Conservation (phyloP, 768 basidiomycete species). For the Agrocybe chaxingu region DNA sequence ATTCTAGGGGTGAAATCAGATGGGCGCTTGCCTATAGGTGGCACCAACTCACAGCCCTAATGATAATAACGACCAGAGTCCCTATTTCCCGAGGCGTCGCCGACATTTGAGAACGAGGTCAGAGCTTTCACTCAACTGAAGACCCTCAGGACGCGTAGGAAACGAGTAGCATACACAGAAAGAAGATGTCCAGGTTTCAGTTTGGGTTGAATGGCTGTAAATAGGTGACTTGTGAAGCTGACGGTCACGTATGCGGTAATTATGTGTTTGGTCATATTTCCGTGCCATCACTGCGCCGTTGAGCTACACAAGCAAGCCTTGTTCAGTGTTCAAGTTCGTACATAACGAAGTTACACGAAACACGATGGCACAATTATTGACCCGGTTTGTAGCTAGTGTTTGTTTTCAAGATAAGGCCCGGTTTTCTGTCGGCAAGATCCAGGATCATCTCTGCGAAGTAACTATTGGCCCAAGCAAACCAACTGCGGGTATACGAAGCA, state of each 20-base stretch:
- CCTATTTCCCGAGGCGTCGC: slow-evolving; percentile 74
- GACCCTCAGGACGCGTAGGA: slow-evolving; percentile 9
- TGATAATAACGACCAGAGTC: slow-evolving; percentile 88
- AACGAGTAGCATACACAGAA: slow-evolving; percentile 16
- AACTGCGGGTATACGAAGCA: slow-evolving; percentile 60
- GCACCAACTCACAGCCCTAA: slow-evolving; percentile 77
- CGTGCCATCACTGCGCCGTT: slow-evolving; percentile 8
- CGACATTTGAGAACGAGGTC: slow-evolving; percentile 41
- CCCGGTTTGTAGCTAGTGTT: slow-evolving; percentile 57
- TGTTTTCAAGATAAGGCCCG: slow-evolving; percentile 58
- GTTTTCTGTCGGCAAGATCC: slow-evolving; percentile 73
- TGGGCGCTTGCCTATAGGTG: slow-evolving; percentile 16
- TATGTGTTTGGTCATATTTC: slow-evolving; percentile 16
- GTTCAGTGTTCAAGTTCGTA: not conserved
- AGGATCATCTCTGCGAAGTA: slow-evolving; percentile 83
- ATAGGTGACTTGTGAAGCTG: slow-evolving; percentile 17
- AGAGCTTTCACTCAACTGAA: not conserved
- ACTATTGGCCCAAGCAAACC: slow-evolving; percentile 85
- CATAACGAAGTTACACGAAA: not conserved
- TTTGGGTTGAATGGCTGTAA: slow-evolving; percentile 13
- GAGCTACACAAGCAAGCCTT: not conserved
- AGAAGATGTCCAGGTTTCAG: slow-evolving; percentile 15
- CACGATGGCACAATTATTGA: slow-evolving; percentile 21
- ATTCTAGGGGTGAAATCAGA: slow-evolving; percentile 44
- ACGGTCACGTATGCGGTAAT: slow-evolving; percentile 21